Evolutionary conservation across 176 grass and related monocot species (phyloP), one percentile per base, ranked within the genome.

Genomic region (Phyllostachys edulis): DNA sequence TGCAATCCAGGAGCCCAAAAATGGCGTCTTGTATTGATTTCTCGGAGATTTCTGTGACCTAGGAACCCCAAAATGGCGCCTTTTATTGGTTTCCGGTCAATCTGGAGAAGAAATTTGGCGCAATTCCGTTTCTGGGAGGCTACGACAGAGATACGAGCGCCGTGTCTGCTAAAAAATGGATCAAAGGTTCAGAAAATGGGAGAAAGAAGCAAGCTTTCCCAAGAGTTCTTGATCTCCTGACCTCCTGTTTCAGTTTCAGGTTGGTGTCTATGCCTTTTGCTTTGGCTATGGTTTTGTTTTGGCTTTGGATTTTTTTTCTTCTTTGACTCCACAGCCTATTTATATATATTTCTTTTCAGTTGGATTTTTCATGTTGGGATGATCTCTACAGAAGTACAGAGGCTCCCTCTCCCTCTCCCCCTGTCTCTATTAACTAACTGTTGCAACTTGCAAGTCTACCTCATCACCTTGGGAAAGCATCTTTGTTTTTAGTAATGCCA

Each of bases 361-460:
- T 84, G 66, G 69, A 82, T 23, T 73, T 75, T 15, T 49, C 40
- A 6, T 62, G 60, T 32, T 44, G 57, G 47, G 82, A 88, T 83
- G 50, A 84, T 89, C 67, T 76, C 60, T n/a, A n/a, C n/a, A n/a
- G n/a, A n/a, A n/a, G n/a, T 64, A n/a, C 84, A 71, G 64, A 21
- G 20, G 62, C 47, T 9, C 27, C 27, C 0, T 70, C 74, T 34
- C 41, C 27, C 0, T 70, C 74, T 34, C 32, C 16, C 20, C 12
- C 49, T 84, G 59, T 80, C 81, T 21, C 59, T 32, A 34, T 59
- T 3, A 61, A 54, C 40, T 60, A 63, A 52, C 63, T 60, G 69
- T 24, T 13, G 76, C 78, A 24, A 76, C 67, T 32, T 17, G 75
- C 71, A 26, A 77, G 50, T 76, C 70, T 23, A n/a, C 54, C 21